phyloP scores from a whole-genome alignment of 306 rosid species.

The Oxytropis ochrocephala region DNA sequence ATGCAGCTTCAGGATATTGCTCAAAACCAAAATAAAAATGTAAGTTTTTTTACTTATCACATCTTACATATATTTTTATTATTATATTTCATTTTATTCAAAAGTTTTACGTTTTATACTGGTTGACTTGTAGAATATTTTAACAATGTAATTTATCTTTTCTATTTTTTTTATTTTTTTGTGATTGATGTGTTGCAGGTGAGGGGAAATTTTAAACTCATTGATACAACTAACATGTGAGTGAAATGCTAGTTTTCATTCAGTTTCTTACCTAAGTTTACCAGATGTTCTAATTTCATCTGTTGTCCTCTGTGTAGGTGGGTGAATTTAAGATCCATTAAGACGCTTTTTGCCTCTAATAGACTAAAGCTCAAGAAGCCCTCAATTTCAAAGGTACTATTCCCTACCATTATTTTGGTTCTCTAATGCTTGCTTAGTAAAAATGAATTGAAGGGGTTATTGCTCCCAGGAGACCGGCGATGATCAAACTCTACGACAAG shows the following conservation, averaged over 20 bases:
- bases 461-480: constrained; percentile 32
- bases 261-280: constrained; percentile 7
- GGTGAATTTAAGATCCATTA: constrained; percentile 50
- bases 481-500: constrained; percentile 32
- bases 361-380: constrained; percentile 30
- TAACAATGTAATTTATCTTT: background rate
- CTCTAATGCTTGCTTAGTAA: background rate
- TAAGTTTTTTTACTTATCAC: constrained; percentile 20
- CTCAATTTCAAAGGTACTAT: constrained; percentile 38
- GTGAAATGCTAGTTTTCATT: constrained; percentile 26
- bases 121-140: background rate
- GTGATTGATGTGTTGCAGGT: constrained; percentile 32
- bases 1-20: constrained; percentile 65
- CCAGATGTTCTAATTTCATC: background rate
- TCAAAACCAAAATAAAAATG: constrained; percentile 37
- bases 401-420: background rate
- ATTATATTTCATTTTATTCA: background rate
- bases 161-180: constrained; percentile 14
- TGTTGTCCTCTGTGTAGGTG: constrained; percentile 39
- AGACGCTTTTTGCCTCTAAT: constrained; percentile 48
- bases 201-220: constrained; percentile 47
- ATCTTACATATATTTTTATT: background rate
- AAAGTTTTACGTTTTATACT: background rate
- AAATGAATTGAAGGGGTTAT: constrained; percentile 18
- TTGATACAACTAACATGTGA: constrained; percentile 59